phyloP scores from a whole-genome alignment of 1,284 basidiomycete genomes.

The Trichosporon ovoides region DNA sequence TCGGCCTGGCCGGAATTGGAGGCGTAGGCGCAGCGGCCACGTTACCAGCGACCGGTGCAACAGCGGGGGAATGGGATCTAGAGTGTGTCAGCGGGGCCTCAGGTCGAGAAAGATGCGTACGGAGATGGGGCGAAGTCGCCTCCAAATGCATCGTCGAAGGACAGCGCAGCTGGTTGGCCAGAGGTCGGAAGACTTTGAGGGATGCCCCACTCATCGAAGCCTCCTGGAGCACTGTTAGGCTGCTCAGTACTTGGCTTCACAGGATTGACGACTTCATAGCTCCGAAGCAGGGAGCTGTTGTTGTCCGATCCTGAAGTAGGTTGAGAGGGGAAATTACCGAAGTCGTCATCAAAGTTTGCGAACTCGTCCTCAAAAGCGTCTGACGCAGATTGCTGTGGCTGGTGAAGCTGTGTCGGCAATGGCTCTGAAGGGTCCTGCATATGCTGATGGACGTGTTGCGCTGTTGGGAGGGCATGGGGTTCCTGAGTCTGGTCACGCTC shows the following conservation, averaged over 20 bases:
- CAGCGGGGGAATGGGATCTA: background rate
- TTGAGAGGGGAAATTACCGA: constrained; percentile 30
- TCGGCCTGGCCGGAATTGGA: background rate
- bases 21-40: background rate
- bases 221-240: background rate
- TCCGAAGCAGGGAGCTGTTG: constrained; percentile 26
- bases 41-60: background rate
- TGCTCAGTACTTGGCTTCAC: background rate
- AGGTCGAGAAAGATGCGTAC: background rate
- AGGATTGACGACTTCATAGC: constrained; percentile 38
- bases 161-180: constrained; percentile 32
- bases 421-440: background rate
- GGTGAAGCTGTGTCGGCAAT: background rate
- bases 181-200: constrained; percentile 10
- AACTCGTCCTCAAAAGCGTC: constrained; percentile 46
- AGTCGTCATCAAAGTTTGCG: constrained; percentile 52
- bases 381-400: background rate
- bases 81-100: background rate
- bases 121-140: constrained; percentile 35
- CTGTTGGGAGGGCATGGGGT: no score
- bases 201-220: constrained; percentile 29
- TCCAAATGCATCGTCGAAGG: constrained; percentile 57
- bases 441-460: no score
- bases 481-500: no score
- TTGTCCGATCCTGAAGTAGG: constrained; percentile 24